Conservation (phyloP, 108 stramenopile species). For the Skeletonema costatum region DNA sequence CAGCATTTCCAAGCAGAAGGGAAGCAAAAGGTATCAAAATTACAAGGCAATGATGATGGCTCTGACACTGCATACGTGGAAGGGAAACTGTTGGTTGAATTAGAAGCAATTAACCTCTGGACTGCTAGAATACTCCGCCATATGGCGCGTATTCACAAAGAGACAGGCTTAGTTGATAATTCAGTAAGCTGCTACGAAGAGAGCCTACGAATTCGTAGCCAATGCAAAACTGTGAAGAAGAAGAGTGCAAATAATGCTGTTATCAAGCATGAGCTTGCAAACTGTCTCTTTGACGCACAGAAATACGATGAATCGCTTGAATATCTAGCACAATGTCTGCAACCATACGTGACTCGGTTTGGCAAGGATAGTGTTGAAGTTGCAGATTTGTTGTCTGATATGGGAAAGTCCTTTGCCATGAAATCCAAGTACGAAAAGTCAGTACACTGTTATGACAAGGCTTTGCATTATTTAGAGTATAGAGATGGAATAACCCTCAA, state of each 20-base stretch:
- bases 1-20: slow-evolving; percentile 31
- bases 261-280: slow-evolving; percentile 20
- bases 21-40: slow-evolving; percentile 7
- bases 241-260: slow-evolving; percentile 23
- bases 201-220: slow-evolving; percentile 23
- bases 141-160: slow-evolving; percentile 30
- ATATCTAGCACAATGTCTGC: slow-evolving; percentile 35
- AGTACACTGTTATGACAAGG: slow-evolving; percentile 43
- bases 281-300: slow-evolving; percentile 18
- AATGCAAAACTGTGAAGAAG: slow-evolving; percentile 19
- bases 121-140: slow-evolving; percentile 30
- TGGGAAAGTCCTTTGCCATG: slow-evolving; percentile 43
- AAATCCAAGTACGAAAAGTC: slow-evolving; percentile 28
- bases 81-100: slow-evolving; percentile 9
- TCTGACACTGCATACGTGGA: not conserved
- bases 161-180: slow-evolving; percentile 2
- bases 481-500: slow-evolving; percentile 25
- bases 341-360: slow-evolving; percentile 28
- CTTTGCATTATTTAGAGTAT: slow-evolving; percentile 40
- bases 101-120: slow-evolving; percentile 44
- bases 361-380: slow-evolving; percentile 48
- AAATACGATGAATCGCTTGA: slow-evolving; percentile 34
- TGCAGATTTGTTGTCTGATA: slow-evolving; percentile 32
- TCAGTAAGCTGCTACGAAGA: slow-evolving; percentile 25
- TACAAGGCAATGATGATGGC: not conserved